A percentile compares a stretch with the other conserved stretches of the same genome.
phyloP scores from a whole-genome alignment of 2,329 filamentous ascomycete genomes.

The Cercospora janseana region DNA sequence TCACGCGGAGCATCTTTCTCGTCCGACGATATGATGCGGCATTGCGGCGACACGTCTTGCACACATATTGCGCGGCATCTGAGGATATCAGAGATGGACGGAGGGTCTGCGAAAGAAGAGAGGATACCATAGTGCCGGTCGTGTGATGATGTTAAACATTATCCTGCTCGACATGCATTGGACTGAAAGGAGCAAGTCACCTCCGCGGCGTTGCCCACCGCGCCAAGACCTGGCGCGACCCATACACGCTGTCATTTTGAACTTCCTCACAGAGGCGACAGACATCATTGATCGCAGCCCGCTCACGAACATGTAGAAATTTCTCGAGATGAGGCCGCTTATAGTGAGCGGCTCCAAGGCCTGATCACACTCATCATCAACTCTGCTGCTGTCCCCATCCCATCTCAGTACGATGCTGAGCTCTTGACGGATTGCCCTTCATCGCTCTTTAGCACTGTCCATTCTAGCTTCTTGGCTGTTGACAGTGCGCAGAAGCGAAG shows the following conservation, averaged over 20 bases:
- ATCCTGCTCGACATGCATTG: constrained; percentile 3
- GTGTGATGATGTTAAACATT: constrained; percentile 19
- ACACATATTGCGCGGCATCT: constrained; percentile 30
- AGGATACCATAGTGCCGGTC: constrained; percentile 27
- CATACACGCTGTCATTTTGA: neutral
- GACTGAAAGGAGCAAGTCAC: constrained; percentile 13
- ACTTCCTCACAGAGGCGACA: too few relatives aligned
- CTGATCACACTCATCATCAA: too few relatives aligned
- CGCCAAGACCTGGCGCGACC: neutral
- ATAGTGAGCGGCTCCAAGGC: too few relatives aligned
- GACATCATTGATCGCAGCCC: too few relatives aligned
- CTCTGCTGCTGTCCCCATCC: too few relatives aligned
- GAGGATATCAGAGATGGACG: constrained; percentile 28
- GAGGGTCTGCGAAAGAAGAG: constrained; percentile 22
- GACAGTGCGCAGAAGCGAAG: too few relatives aligned
- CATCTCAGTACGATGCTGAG: too few relatives aligned
- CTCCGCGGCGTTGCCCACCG: constrained; percentile 9
- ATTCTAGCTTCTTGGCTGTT: too few relatives aligned
- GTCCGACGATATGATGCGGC: constrained; percentile 49
- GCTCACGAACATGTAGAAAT: too few relatives aligned
- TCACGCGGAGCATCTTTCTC: constrained; percentile 47
- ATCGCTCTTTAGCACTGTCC: too few relatives aligned
- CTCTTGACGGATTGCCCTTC: too few relatives aligned
- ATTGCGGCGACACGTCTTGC: constrained; percentile 39
- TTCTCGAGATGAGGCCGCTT: too few relatives aligned